Base-by-base conservation (phyloP, 2,329 filamentous ascomycete species). In the Penicillium freii region DNA sequence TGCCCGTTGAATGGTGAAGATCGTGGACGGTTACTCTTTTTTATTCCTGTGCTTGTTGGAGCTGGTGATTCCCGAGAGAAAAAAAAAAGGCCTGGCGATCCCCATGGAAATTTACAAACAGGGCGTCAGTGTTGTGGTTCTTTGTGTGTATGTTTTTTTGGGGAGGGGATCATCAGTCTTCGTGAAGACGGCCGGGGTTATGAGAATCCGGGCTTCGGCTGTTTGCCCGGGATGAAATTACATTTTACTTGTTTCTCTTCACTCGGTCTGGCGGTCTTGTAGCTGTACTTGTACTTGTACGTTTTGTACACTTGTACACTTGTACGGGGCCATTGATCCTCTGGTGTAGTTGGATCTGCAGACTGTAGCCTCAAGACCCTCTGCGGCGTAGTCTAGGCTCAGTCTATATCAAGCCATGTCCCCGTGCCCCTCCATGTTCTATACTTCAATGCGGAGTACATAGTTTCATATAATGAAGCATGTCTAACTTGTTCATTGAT, bases 141-240 rank as follows among this genome's bases (percentile, higher is more conserved):
- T 56, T 62, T 61, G 51, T 60, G 56, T 60, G 56, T 61, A 38
- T 64, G 53, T 60, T 59, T 62, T 64, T 57, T 46, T 34, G 45
- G 45, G 45, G 54, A 51, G 62, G 57, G 59, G 50, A 42, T 66
- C 58, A 65, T 64, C 62, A 50, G 58, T 60, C 61, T 61, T 50
- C 48, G 60, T 29, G 58, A 62, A 61, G 57, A 60, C 61, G 59
- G 61, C 62, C 56, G 60, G 64, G 62, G 61, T 64, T 63, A 66
- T 65, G 63, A 66, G 57, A 66, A 66, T 57, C 60, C 62, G 64
- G 64, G 62, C 59, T 65, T 61, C 59, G 63, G 62, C 59, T 65
- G 62, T 60, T 63, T 60, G 57, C 62, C 63, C 53, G 63, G 63
- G 50, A 66, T 64, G 64, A 66, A 57, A 64, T 66, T 57, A 64